A percentile compares a stretch with the other conserved stretches of the same genome.
Conservation (phyloP, 2,329 filamentous ascomycete species). For the Trichoderma simmonsii region DNA sequence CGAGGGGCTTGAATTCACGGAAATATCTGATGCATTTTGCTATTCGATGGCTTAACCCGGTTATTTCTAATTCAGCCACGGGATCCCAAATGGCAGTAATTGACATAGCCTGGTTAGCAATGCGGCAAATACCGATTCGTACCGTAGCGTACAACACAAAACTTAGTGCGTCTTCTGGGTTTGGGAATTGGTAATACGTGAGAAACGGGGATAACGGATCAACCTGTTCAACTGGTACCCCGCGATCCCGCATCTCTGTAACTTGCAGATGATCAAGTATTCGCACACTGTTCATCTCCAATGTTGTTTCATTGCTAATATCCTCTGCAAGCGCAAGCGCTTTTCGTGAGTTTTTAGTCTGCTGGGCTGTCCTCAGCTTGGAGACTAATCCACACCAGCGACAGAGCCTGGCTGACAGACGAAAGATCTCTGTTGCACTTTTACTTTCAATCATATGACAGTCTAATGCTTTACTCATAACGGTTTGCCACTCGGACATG, state of each 20-base stretch:
- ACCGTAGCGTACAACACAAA: background rate
- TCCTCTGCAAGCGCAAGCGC: background rate
- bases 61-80: background rate
- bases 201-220: background rate
- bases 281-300: background rate
- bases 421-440: too few species aligned
- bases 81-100: background rate
- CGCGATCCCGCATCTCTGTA: background rate
- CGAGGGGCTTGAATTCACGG: background rate
- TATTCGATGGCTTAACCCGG: background rate
- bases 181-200: background rate
- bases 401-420: too few species aligned
- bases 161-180: background rate
- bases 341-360: background rate
- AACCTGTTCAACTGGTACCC: background rate
- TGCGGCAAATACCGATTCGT: background rate
- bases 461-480: too few species aligned
- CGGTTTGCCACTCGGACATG: too few species aligned
- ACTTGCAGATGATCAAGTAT: background rate
- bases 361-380: background rate
- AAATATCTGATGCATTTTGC: background rate
- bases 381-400: too few species aligned
- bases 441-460: too few species aligned
- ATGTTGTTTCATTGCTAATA: background rate
- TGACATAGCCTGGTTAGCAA: background rate